phyloP scores from a whole-genome alignment of 768 basidiomycete species.

The Hypholoma sublateritium region DNA sequence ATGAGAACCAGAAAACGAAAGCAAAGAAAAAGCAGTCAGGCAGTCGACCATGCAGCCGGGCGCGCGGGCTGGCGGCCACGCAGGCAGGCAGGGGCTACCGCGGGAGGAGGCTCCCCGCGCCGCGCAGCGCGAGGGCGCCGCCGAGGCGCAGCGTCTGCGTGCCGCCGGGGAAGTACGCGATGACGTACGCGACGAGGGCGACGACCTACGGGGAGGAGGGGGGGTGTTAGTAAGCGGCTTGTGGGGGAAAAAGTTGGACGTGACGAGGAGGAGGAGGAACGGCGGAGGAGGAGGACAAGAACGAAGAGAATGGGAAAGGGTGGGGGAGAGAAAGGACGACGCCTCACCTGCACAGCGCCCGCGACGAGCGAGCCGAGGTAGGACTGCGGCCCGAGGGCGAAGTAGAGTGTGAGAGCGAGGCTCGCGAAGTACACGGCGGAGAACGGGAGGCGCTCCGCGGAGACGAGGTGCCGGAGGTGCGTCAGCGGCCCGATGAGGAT shows the following conservation, averaged over 20 bases:
- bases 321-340: slow-evolving; percentile 13
- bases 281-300: no score
- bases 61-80: no score
- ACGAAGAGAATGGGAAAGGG: no score
- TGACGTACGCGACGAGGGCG: slow-evolving; percentile 83
- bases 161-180: slow-evolving; percentile 96
- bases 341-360: slow-evolving; percentile 69
- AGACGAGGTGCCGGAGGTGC: slow-evolving; percentile 85
- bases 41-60: no score
- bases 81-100: slow-evolving; percentile 52
- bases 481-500: slow-evolving; percentile 89
- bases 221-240: background rate
- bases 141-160: slow-evolving; percentile 79
- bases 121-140: slow-evolving; percentile 76
- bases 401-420: slow-evolving; percentile 86
- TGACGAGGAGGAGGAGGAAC: no score
- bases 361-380: slow-evolving; percentile 85
- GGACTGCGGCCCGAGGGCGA: slow-evolving; percentile 81
- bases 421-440: slow-evolving; percentile 80
- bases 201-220: slow-evolving; percentile 50
- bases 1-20: no score
- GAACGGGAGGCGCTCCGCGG: slow-evolving; percentile 84
- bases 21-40: no score
- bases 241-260: no score
- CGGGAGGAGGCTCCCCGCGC: slow-evolving; percentile 81